phyloP scores from a whole-genome alignment of 2,329 filamentous ascomycete species.

The Coleophoma crateriformis region DNA sequence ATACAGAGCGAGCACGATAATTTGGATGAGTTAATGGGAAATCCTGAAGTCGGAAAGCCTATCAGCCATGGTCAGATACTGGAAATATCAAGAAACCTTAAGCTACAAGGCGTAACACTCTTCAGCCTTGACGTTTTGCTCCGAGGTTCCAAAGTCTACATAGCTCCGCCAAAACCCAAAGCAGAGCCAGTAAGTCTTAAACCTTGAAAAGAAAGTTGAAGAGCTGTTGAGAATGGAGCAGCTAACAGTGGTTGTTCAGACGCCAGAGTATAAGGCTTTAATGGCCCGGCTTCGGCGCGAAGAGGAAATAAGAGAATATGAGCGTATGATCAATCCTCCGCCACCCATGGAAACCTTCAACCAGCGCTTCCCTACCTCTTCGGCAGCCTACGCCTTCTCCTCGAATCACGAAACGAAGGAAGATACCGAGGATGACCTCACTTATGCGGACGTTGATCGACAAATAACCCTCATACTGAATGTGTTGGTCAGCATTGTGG shows the following conservation, averaged over 20 bases:
- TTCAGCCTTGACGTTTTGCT: constrained; percentile 66
- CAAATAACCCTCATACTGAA: constrained; percentile 84
- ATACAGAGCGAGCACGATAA: too few species aligned
- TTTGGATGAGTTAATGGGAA: constrained; percentile 40
- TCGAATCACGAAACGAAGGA: constrained; percentile 40
- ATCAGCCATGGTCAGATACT: constrained; percentile 69
- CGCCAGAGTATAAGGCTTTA: constrained; percentile 75
- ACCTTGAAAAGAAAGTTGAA: not conserved
- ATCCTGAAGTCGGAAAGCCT: constrained; percentile 50
- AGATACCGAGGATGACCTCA: constrained; percentile 50
- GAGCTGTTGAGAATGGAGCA: not conserved
- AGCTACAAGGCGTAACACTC: constrained; percentile 22
- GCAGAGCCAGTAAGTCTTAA: constrained; percentile 60
- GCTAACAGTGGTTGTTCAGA: constrained; percentile 38
- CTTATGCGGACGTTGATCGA: constrained; percentile 69
- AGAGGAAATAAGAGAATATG: constrained; percentile 77
- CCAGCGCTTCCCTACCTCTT: constrained; percentile 49
- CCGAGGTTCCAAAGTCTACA: constrained; percentile 65
- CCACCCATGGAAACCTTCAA: constrained; percentile 51
- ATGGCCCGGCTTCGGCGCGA: constrained; percentile 82
- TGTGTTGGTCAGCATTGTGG: constrained; percentile 79
- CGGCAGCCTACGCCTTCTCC: constrained; percentile 48
- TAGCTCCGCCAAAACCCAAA: constrained; percentile 75
- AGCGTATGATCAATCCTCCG: constrained; percentile 67
- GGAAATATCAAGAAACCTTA: constrained; percentile 50